Evolutionary conservation across 108 stramenopile species (phyloP).

Genomic region (Skeletonema costatum): DNA sequence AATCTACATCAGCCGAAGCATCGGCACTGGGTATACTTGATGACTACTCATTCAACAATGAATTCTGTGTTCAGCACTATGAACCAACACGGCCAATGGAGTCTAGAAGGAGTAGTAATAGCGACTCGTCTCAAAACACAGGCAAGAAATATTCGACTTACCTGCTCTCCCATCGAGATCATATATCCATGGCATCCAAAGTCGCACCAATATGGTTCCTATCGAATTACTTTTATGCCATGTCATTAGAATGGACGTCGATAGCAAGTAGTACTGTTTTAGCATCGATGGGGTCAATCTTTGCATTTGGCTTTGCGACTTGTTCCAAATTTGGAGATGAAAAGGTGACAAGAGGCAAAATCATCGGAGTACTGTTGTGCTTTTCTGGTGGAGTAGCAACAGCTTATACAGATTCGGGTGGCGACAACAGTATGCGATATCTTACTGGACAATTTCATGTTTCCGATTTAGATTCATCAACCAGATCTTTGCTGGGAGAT

Average conservation of each 20-base stretch:
- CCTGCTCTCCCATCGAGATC: conserved; percentile 51
- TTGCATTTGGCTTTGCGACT: conserved; percentile 90
- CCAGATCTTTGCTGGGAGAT: conserved; percentile 61
- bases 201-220: conserved; percentile 93
- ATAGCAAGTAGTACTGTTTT: conserved; percentile 94
- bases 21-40: conserved; percentile 22
- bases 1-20: conserved; percentile 53
- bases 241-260: conserved; percentile 76
- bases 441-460: not conserved
- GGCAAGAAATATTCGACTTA: conserved; percentile 6
- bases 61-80: conserved; percentile 3
- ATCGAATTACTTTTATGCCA: conserved; percentile 90
- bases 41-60: conserved; percentile 2
- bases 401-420: conserved; percentile 56
- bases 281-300: conserved; percentile 89
- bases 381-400: conserved; percentile 73
- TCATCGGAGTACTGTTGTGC: conserved; percentile 69
- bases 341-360: conserved; percentile 53
- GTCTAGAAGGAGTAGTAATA: not conserved
- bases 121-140: not conserved
- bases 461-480: conserved; percentile 7
- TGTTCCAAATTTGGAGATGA: conserved; percentile 65
- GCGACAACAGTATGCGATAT: not conserved
- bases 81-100: not conserved
- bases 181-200: conserved; percentile 51